Evolutionary conservation across 2,329 filamentous ascomycete genomes (phyloP).

Genomic region (Aspergillus unguis): DNA sequence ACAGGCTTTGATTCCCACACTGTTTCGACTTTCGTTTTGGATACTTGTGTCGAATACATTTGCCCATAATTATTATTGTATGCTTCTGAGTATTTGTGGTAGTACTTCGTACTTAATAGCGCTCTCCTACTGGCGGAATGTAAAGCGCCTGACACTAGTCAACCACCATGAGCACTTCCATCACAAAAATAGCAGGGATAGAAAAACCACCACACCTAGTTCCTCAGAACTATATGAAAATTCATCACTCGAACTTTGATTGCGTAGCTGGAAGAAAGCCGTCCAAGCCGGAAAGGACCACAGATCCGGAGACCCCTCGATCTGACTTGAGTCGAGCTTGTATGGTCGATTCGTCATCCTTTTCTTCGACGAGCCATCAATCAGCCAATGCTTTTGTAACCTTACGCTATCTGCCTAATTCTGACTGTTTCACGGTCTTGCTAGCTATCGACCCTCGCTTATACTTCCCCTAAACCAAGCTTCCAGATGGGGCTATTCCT

Average conservation of each 20-base stretch:
- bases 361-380: not conserved
- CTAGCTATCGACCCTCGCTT: not conserved
- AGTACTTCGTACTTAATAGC: too few species aligned
- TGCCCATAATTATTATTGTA: not conserved
- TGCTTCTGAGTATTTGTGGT: not conserved
- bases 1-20: not conserved
- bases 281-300: not conserved
- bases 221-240: too few species aligned
- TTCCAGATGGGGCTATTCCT: conserved; percentile 6
- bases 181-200: too few species aligned
- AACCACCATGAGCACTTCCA: too few species aligned
- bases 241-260: not conserved
- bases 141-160: too few species aligned
- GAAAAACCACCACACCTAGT: too few species aligned
- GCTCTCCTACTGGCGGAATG: too few species aligned
- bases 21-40: not conserved
- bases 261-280: not conserved
- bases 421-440: not conserved
- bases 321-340: not conserved
- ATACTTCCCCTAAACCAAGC: not conserved
- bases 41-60: not conserved
- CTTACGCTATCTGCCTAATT: conserved; percentile 5
- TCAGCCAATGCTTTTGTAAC: not conserved
- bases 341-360: conserved; percentile 10
- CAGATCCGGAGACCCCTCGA: not conserved